Evolutionary conservation across 345 rosid genomes (phyloP), one percentile per base, ranked within the genome.

Genomic region (Streptanthus diversifolius): DNA sequence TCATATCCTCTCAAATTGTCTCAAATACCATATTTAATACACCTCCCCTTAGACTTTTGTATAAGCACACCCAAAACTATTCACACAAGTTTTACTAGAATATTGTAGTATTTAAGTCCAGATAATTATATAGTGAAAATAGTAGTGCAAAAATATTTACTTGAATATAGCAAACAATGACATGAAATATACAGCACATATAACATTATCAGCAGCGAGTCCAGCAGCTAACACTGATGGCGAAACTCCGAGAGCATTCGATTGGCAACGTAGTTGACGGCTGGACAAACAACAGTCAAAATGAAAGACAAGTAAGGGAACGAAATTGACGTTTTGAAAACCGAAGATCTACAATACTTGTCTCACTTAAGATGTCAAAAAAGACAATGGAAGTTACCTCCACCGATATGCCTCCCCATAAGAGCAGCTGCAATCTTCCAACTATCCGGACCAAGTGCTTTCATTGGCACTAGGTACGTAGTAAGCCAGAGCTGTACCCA

Each of bases 371-470:
- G 24, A 22, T 22, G 24, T 22, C 24, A 22, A 1, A 22, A 22
- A 22, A 22, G 24, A 22, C 1, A 22, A 22, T 22, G 2, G 1
- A 22, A 1, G 24, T 25, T 25, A 25, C 90, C 88, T 85, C 95
- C 95, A 47, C 95, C 92, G 19, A 93, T 93, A 66, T 93, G 89
- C 63, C 96, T 86, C 35, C 96, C 93, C 98, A 89, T 90, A 40
- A 93, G 93, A 40, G 98, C 97, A 73, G 97, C 93, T 17, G 96
- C 98, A 56, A 93, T 85, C 80, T 90, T 93, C 97, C 98, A 93
- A 70, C 86, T 82, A 76, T 89, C 93, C 27, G 77, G 82, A 60
- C 98, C 98, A 77, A 89, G 97, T 14, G 96, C 78, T 74, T 77
- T 80, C 98, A 89, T 89, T 39, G 98, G 98, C 77, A 90, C 97